Evolutionary conservation across 1,139 yeast species (phyloP).

Genomic region (Geotrichum aggregatum): DNA sequence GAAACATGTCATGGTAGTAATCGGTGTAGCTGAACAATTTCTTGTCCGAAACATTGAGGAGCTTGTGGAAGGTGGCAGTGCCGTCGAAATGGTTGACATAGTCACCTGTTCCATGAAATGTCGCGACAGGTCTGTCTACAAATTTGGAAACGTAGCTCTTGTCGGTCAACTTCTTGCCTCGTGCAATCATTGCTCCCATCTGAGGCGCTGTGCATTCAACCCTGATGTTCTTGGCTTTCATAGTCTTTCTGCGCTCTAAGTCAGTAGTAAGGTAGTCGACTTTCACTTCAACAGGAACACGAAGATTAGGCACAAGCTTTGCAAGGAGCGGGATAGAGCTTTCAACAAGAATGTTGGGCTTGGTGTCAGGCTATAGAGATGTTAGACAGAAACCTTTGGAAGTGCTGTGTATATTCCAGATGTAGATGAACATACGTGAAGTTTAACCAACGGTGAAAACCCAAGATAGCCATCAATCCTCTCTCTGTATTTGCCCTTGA

Average conservation of each 20-base stretch:
- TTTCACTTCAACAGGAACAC: slow-evolving; percentile 55
- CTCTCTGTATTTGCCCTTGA: slow-evolving; percentile 57
- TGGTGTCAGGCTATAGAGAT: slow-evolving; percentile 39
- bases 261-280: slow-evolving; percentile 56
- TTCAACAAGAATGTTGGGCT: slow-evolving; percentile 51
- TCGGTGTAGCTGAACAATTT: slow-evolving; percentile 38
- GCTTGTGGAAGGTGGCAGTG: slow-evolving; percentile 46
- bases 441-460: slow-evolving; percentile 62
- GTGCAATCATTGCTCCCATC: slow-evolving; percentile 59
- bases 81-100: slow-evolving; percentile 54
- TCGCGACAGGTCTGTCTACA: slow-evolving; percentile 46
- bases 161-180: slow-evolving; percentile 54
- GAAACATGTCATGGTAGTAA: slow-evolving; percentile 39
- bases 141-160: slow-evolving; percentile 45
- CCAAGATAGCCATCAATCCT: slow-evolving; percentile 54
- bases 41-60: slow-evolving; percentile 39
- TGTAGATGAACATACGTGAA: slow-evolving; percentile 47
- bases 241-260: slow-evolving; percentile 27
- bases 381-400: slow-evolving; percentile 6
- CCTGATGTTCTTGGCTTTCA: slow-evolving; percentile 35
- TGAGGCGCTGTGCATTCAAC: slow-evolving; percentile 49
- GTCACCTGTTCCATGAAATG: slow-evolving; percentile 55
- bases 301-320: slow-evolving; percentile 49
- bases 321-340: slow-evolving; percentile 49
- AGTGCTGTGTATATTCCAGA: no score